Base-by-base conservation (phyloP, 495 filamentous ascomycete species). In the Thozetella sp. region DNA sequence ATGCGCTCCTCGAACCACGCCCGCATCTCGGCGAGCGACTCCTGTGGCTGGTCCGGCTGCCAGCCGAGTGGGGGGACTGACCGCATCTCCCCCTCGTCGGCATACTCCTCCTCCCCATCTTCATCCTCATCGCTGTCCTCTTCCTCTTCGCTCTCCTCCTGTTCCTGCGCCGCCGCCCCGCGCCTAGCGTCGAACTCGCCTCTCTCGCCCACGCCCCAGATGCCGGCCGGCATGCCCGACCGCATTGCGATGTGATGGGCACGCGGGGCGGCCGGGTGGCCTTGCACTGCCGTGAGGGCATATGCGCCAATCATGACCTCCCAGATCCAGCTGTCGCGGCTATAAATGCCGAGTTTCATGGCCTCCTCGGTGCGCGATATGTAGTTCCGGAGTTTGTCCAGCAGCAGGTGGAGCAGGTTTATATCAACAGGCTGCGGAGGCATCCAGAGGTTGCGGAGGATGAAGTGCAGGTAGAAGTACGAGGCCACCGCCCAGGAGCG, bases 401-500 rank as follows among this genome's bases (percentile, higher is more conserved):
- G 51, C 2, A 69, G 20, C 10, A 53, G 37, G 3, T 59, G 53
- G 20, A 60, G 25, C 2, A 68, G 58, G 43, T 61, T 24, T 0
- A 48, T 58, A n/a, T 65, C 54, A 24, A 65, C 45, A 22, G 20
- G 25, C 46, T 53, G 22, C 9, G 2, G 25, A 3, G 37, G 25
- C 24, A 11, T 20, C 45, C 57, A 62, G 26, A 62, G 50, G 0
- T 50, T 50, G 13, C 48, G 27, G 13, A 68, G 52, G 11, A 68
- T 22, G 24, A 66, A 25, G 34, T 69, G 66, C 0, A 64, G 60
- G 25, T 66, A 69, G 20, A 69, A 50, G 34, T 69, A 69, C 9
- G 52, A 61, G 20, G 66, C 66, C 1, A 61, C 52, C 6, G 63
- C 66, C 66, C 66, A 69, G 45, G 66, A 60, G 25, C 66, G 63